These are phyloP conservation scores for Psilocybe tampanensis DNA, from an alignment of 768 basidiomycete species.

Conservation along the genomic window DNA sequence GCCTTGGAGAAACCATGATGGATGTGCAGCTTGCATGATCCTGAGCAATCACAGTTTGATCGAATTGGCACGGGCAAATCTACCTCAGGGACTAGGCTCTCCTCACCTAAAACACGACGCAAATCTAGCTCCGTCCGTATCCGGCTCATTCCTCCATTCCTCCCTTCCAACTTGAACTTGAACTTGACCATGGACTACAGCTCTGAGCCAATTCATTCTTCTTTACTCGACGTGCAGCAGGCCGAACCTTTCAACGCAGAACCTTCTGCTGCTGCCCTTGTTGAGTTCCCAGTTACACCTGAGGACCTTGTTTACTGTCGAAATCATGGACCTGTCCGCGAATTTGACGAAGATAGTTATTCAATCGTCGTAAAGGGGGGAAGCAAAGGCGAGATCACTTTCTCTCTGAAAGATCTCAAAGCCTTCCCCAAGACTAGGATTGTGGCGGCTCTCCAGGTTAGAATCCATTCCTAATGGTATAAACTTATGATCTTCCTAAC, in stretches of 20 bases:
- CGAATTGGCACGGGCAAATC: background rate
- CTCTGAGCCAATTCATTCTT: constrained; percentile 51
- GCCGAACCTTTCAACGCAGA: constrained; percentile 72
- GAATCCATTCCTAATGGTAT: background rate
- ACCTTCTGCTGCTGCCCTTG: constrained; percentile 53
- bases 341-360: constrained; percentile 50
- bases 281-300: constrained; percentile 63
- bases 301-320: constrained; percentile 68
- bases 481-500: constrained; percentile 3
- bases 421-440: constrained; percentile 44
- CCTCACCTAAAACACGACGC: background rate
- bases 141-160: background rate
- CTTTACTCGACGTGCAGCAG: constrained; percentile 45
- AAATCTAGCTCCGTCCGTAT: constrained; percentile 13
- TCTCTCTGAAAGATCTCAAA: constrained; percentile 44
- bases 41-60: background rate
- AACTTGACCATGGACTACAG: constrained; percentile 44
- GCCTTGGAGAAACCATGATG: constrained; percentile 15
- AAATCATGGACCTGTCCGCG: constrained; percentile 66
- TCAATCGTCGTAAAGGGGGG: constrained; percentile 39
- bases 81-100: too few relatives aligned
- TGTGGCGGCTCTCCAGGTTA: constrained; percentile 59
- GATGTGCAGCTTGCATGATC: background rate
- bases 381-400: constrained; percentile 29
- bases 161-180: constrained; percentile 19